These are phyloP conservation scores for Luvunga scandens DNA, from an alignment of 345 rosid species.

Conservation along the genomic window DNA sequence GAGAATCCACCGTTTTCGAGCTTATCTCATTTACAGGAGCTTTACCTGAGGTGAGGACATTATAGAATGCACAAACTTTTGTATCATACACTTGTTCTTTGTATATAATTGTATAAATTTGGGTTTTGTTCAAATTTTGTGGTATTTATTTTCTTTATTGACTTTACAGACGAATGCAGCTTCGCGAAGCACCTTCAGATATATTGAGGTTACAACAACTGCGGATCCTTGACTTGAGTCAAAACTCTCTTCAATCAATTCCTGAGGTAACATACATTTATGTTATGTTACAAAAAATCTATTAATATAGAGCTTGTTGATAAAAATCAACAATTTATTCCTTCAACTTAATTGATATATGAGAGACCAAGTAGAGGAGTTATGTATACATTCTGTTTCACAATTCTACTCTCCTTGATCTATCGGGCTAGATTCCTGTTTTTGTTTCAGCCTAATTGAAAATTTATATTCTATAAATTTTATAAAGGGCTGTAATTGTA, in stretches of 20 bases:
- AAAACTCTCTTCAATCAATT: constrained; percentile 67
- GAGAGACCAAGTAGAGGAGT: not conserved
- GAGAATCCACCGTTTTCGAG: constrained; percentile 59
- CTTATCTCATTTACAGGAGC: constrained; percentile 73
- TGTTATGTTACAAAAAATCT: not conserved
- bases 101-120: not conserved
- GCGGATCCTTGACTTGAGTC: constrained; percentile 74
- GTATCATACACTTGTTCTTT: not conserved
- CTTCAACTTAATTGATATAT: not conserved
- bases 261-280: constrained; percentile 47
- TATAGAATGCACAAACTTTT: not conserved
- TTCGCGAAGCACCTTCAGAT: constrained; percentile 64
- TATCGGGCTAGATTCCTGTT: too few species aligned
- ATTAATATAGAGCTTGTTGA: not conserved
- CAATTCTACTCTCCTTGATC: not conserved
- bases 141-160: constrained; percentile 13
- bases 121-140: not conserved
- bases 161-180: constrained; percentile 62
- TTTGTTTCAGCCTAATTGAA: not conserved
- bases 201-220: constrained; percentile 56
- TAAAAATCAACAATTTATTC: not conserved
- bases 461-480: not conserved
- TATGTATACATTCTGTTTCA: not conserved
- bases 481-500: not conserved
- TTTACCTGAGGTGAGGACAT: constrained; percentile 68